These are phyloP conservation scores for Diaporthe citriasiana DNA, from an alignment of 2,329 filamentous ascomycete species.

Conservation along the genomic window DNA sequence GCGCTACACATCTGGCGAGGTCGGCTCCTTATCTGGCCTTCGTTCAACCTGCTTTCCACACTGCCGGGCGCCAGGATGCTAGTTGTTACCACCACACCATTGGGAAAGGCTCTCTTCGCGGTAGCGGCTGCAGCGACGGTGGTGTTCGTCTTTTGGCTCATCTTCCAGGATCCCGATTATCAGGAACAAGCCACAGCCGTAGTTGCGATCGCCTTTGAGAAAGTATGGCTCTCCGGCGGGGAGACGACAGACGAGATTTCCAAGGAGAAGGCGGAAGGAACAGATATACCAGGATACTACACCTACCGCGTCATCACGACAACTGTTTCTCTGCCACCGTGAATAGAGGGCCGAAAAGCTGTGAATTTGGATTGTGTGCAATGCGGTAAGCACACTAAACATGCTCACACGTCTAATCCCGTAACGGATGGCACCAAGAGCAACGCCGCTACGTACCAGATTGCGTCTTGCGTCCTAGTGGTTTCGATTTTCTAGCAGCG, in stretches of 20 bases:
- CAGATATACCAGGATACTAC: conserved; percentile 54
- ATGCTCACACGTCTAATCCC: no score
- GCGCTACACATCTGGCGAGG: no score
- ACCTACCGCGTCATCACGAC: conserved; percentile 48
- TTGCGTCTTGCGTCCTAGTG: neutral
- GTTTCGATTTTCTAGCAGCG: no score
- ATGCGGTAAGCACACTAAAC: conserved; percentile 47
- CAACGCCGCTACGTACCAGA: no score
- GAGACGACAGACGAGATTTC: conserved; percentile 50
- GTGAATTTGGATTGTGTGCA: conserved; percentile 58
- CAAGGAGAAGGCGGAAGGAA: conserved; percentile 55
- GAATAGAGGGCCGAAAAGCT: conserved; percentile 55
- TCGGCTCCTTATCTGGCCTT: neutral
- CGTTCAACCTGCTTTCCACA: neutral
- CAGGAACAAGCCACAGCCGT: neutral
- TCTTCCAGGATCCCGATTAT: neutral
- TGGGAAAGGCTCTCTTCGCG: neutral
- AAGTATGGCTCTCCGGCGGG: neutral
- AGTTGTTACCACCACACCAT: neutral
- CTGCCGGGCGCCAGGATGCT: neutral
- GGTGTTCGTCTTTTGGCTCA: neutral
- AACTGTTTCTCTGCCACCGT: conserved; percentile 53
- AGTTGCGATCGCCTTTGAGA: neutral
- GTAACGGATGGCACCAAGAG: neutral
- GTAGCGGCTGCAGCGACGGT: neutral